A percentile compares a stretch with the other conserved stretches of the same genome.
Evolutionary conservation across 345 rosid genomes (phyloP).

Genomic region (Raphanus raphanistrum): DNA sequence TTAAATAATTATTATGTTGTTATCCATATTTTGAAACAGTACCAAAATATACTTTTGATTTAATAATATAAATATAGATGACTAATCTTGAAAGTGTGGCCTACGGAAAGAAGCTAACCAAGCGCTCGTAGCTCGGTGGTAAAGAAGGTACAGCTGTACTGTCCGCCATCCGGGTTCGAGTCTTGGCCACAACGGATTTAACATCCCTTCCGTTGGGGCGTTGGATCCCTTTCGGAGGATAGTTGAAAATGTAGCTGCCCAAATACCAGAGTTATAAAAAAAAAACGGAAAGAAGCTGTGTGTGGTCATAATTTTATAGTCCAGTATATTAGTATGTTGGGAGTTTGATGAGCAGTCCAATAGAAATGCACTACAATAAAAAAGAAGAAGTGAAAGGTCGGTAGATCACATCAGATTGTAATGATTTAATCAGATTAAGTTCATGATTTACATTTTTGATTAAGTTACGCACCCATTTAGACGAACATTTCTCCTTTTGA

Average conservation of each 20-base stretch:
- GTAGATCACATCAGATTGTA: slow-evolving; percentile 65
- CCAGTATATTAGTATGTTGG: slow-evolving; percentile 23
- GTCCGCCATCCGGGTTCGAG: too few relatives aligned
- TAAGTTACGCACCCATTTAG: slow-evolving; percentile 33
- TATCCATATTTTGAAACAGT: too few relatives aligned
- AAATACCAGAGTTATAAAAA: too few relatives aligned
- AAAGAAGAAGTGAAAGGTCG: slow-evolving; percentile 46
- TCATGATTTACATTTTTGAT: slow-evolving; percentile 44
- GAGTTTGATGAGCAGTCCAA: slow-evolving; percentile 42
- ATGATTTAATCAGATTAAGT: slow-evolving; percentile 57
- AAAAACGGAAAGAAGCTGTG: slow-evolving; percentile 27
- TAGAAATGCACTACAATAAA: slow-evolving; percentile 16
- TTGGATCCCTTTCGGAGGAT: too few relatives aligned
- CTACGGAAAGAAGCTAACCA: slow-evolving; percentile 33
- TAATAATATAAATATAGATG: background rate
- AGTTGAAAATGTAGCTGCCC: too few relatives aligned
- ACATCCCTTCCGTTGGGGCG: too few relatives aligned
- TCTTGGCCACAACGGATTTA: too few relatives aligned
- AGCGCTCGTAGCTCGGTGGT: too few relatives aligned
- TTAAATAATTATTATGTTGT: too few relatives aligned
- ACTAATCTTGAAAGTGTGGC: slow-evolving; percentile 13
- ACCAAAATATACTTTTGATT: too few relatives aligned
- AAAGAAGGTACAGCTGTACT: too few relatives aligned
- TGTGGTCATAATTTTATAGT: slow-evolving; percentile 33
- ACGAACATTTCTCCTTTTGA: background rate